Base-by-base conservation (phyloP, 805 yeast species). In the Sugiyamaella chiloensis region DNA sequence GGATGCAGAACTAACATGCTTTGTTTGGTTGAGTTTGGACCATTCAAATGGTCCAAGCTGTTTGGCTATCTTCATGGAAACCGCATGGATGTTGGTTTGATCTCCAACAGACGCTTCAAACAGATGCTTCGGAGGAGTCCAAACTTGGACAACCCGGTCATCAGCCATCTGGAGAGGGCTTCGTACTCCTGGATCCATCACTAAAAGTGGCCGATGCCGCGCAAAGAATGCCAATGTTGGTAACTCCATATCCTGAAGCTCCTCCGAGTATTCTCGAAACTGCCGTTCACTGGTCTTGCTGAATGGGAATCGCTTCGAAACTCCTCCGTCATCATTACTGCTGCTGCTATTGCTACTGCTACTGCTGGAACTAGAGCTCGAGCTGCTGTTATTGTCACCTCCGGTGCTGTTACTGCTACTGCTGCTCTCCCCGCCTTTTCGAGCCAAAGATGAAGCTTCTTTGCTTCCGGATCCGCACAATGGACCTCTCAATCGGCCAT, bases 161-260 rank as follows among this genome's bases (percentile, higher is more conserved):
- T 35, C 42, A 11, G 24, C 42, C 4, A 35, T 4, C 34, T 44
- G 52, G 7, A 31, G 47, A 16, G 37, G 35, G 26, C 36, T 23
- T n/a, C 29, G 34, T 24, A 41, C 49, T 26, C 29, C 44, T 9
- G 65, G 62, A 46, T 70, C 66, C 9, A 74, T 72, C 51, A 73
- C 55, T 47, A 71, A 69, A 31, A 74, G 57, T 1, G 78, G 78
- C 29, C 71, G 65, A 53, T 72, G 71, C 11, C 76, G 75, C 9
- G 77, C 74, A 54, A 72, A 70, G 31, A 74, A 58, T 2, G 75
- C 71, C 36, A 71, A 73, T 19, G 57, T 52, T 21, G 64, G 60
- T 17, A 62, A 56, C 6, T 53, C 51, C 24, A 42, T 47, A 24
- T 48, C 46, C n/a, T 35, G 46, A 19, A 51, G 27, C 40, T 52